Evolutionary conservation across 495 filamentous ascomycete species (phyloP), one percentile per base, ranked within the genome.

Genomic region (Xylaria flabelliformis): DNA sequence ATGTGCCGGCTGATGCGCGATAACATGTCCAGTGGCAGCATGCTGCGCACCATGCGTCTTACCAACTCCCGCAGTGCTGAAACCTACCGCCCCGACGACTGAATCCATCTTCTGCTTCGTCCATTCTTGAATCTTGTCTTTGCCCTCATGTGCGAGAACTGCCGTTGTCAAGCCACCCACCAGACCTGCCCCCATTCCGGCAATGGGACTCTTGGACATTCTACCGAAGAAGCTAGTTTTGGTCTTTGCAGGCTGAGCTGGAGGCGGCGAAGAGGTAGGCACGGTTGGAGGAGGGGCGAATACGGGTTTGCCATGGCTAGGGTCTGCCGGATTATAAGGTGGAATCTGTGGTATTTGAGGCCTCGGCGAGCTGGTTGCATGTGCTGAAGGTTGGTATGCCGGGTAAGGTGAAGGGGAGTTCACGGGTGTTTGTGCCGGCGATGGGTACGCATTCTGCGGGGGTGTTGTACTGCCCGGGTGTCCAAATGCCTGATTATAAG

Each of bases 61-160:
- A 56, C 56, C 56, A 63, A 21, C 56, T 24, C 56, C 42, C 32
- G 39, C n/a, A 32, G 65, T 34, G 17, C 26, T 24, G 19, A 70
- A 41, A 1, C 67, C 59, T 17, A 63, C 59, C 17, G 34, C 69
- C 10, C 69, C 50, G 3, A 61, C 51, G 5, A 71, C n/a, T n/a
- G 61, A 64, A 3, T 24, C 69, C 48, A 71, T 64, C 61, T 71
- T 71, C 48, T 64, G 62, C 69, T 64, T 64, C 21, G 59, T 58
- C 69, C 69, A 71, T 5, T 59, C 61, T 29, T 55, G 48, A 15
- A 71, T 44, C 50, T 71, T 71, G n/a, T 58, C 69, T 32, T 71
- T 71, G 7, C 69, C 69, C 26, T 71, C 62, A 8, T 71, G 32
- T n/a, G 34, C 59, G 17, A 64, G 59, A n/a, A 53, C 69, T 17